Percentiles rank a stretch among this genome's conserved stretches.
Conservation (phyloP, 2,329 filamentous ascomycete species). For the Botrytis squamosa region DNA sequence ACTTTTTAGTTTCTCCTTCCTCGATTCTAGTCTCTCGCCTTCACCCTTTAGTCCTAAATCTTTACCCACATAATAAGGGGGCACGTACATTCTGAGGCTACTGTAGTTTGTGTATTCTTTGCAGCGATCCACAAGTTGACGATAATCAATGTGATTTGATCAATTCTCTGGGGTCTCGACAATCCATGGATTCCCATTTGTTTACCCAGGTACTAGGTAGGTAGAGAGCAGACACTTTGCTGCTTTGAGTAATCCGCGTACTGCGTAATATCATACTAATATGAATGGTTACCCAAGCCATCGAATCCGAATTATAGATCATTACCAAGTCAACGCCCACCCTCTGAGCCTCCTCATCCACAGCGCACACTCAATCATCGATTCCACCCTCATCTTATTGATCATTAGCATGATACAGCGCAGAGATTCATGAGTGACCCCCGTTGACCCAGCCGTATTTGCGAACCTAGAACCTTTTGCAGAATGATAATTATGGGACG, state of each 20-base stretch:
- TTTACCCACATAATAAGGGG: constrained; percentile 2
- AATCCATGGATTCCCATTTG: background rate
- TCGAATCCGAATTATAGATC: background rate
- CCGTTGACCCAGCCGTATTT: background rate
- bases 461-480: background rate
- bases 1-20: background rate
- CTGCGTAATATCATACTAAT: background rate
- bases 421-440: background rate
- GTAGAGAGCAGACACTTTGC: background rate
- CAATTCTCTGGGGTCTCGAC: background rate
- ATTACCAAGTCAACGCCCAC: background rate
- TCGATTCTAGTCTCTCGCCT: background rate
- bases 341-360: background rate
- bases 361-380: background rate
- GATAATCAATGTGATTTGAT: background rate
- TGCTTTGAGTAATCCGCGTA: background rate
- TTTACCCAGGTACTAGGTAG: background rate
- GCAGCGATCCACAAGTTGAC: background rate
- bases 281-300: background rate
- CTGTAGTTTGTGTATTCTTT: constrained; percentile 5
- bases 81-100: constrained; percentile 5
- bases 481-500: background rate
- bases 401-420: no score
- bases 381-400: background rate
- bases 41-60: background rate